Evolutionary conservation across 1,284 basidiomycete genomes (phyloP).

Genomic region (Marasmius oreades): DNA sequence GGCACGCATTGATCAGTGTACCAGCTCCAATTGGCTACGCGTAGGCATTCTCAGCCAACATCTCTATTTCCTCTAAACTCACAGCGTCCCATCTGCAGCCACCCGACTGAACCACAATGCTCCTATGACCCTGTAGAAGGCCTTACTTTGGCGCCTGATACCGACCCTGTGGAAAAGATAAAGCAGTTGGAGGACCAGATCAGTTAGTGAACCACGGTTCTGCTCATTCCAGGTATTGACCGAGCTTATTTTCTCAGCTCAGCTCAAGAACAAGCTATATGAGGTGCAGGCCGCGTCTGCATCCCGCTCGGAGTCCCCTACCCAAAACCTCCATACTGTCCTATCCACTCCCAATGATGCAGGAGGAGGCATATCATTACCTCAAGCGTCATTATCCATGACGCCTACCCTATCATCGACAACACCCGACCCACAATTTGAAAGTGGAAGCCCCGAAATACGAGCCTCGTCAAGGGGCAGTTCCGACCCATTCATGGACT

Average conservation of each 20-base stretch:
- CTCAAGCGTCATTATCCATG: conserved; percentile 45
- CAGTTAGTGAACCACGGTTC: conserved; percentile 37
- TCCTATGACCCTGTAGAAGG: conserved; percentile 83
- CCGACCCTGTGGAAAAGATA: conserved; percentile 72
- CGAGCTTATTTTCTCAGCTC: conserved; percentile 37
- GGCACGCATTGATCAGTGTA: conserved; percentile 75
- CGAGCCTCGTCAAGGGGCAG: conserved; percentile 29
- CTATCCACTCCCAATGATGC: conserved; percentile 24
- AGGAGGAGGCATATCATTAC: conserved; percentile 37
- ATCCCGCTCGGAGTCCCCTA: conserved; percentile 40
- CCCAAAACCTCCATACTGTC: conserved; percentile 20
- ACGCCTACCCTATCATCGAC: conserved; percentile 38
- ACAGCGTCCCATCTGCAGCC: conserved; percentile 38
- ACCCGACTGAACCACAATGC: conserved; percentile 77
- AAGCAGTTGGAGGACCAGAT: conserved; percentile 75
- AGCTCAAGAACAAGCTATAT: conserved; percentile 59
- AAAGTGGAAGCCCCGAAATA: conserved; percentile 50
- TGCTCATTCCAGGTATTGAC: neutral
- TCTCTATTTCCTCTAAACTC: conserved; percentile 1
- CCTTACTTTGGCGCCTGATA: conserved; percentile 65
- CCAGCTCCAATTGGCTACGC: conserved; percentile 76
- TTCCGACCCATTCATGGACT: conserved; percentile 53
- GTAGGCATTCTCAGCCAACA: conserved; percentile 37
- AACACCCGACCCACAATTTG: conserved; percentile 39
- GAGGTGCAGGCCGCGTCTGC: conserved; percentile 40